Base-by-base conservation (phyloP, 2,329 filamentous ascomycete species). In the Pseudogymnoascus sp. region DNA sequence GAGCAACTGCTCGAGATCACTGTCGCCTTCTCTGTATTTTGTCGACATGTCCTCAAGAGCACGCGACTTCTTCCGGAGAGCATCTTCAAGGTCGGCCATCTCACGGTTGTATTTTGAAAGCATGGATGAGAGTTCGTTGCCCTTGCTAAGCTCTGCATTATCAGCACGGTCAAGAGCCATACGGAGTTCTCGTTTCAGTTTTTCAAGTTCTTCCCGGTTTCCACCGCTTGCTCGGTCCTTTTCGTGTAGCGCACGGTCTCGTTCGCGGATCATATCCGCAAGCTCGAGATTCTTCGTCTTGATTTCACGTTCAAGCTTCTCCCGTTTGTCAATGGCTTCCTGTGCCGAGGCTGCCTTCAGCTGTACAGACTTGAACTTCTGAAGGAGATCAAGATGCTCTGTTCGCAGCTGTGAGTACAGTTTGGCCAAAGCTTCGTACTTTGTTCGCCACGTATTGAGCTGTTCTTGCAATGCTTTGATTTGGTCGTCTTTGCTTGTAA, bases 231-330 rank as follows among this genome's bases (percentile, higher is more conserved):
- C 79, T 63, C 95, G 86, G 73, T 99, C 95, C 75, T 93, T 91
- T 67, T 99, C 95, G 72, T 97, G 91, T 62, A 97, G 78, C 31
- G 95, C 95, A 67, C 95, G 87, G 73, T 99, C 95, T 69, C 95
- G 85, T 78, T 99, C 95, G 47, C 95, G 86, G 68, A 99, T 99
- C 95, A 99, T 97, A 75, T 97, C 92, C 33, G 95, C 95, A 66
- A 99, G 79, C 76, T 99, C 95, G n/a, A 99, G 80, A 74, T 99
- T 99, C 84, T 99, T 99, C 31, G 93, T 97, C 84, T 99, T 99
- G 75, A 99, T 89, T 78, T 99, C 95, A 35, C 93, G 89, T 78
- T 97, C 92, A 62, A 99, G 83, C 80, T 96, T 96, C 79, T 99
- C 95, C 8, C 93, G 88, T 70, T 85, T 87, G 64, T 97, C 95